Percentiles rank a stretch among this genome's conserved stretches.
Evolutionary conservation across 345 rosid genomes (phyloP).

Genomic region (Boechera stricta): DNA sequence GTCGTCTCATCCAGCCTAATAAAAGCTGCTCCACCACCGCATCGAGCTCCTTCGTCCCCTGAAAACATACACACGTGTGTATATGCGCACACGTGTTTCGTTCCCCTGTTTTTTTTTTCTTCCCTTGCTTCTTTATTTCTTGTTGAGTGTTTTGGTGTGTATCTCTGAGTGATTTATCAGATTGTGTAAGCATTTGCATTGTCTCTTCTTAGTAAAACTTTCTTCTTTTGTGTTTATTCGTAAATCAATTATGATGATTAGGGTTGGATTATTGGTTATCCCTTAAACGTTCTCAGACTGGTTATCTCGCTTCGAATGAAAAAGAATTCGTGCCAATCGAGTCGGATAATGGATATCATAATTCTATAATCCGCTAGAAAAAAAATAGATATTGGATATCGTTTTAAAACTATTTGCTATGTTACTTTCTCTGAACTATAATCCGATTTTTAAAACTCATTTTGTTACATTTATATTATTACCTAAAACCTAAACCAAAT

Average conservation of each 20-base stretch:
- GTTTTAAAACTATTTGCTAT: no score
- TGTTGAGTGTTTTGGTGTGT: slow-evolving; percentile 23
- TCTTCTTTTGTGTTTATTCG: not conserved
- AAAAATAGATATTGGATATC: no score
- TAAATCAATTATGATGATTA: not conserved
- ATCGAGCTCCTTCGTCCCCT: slow-evolving; percentile 33
- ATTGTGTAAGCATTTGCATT: slow-evolving; percentile 34
- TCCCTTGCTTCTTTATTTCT: slow-evolving; percentile 31
- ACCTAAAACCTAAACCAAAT: no score
- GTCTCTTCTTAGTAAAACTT: slow-evolving; percentile 12
- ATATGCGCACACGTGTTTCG: slow-evolving; percentile 7
- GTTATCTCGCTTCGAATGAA: no score
- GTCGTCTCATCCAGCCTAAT: slow-evolving; percentile 50
- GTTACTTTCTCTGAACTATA: no score
- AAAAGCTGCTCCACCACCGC: slow-evolving; percentile 30
- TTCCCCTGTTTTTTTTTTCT: not conserved
- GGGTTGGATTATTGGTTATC: not conserved
- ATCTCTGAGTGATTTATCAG: slow-evolving; percentile 23
- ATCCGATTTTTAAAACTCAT: no score
- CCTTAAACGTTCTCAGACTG: no score
- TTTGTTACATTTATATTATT: no score
- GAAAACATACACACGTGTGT: slow-evolving; percentile 5
- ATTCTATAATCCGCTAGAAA: no score
- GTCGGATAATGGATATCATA: no score
- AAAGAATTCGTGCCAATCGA: no score